Base-by-base conservation (phyloP, 2,329 filamentous ascomycete species). In the Orbilia javanica region DNA sequence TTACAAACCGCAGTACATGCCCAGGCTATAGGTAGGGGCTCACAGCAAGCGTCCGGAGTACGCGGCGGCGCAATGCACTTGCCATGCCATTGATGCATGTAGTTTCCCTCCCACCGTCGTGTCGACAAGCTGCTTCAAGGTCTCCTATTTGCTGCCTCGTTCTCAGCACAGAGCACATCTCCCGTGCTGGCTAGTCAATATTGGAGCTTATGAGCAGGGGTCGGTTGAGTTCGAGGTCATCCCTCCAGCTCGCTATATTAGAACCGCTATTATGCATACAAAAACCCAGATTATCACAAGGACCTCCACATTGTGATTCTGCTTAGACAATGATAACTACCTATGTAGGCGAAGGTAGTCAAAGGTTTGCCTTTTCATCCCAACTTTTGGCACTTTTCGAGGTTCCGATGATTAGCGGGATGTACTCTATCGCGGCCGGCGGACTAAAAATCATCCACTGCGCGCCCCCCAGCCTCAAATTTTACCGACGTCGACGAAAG, bases 1-100 rank as follows among this genome's bases (percentile, higher is more conserved):
- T 76, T 76, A 65, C 72, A 76, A 70, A 76, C 65, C 42, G 72
- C 72, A 69, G 72, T 64, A 76, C 64, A 48, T 76, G 60, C 55
- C 50, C 65, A n/a, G 42, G 39, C 57, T 29, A 46, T 50, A 60
- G 44, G 39, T 55, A 55, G 42, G 44, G 34, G 42, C 48, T 65
- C 55, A 62, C 48, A 65, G 57, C 68, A 42, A 48, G 42, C 52
- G 36, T 48, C 36, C 52, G 36, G 44, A 60, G 25, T 53, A 44
- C 65, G 65, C 52, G 65, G 46, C 48, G 64, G 62, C 60, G 70
- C 52, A 69, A 75, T 76, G 64, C 72, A 66, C 65, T 76, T 76
- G 72, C 72, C 72, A 76, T 76, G 72, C 72, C 57, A 48, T 65
- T 62, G 44, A 64, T 75, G 64, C 46, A 76, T 70, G 42, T 74